Base-by-base conservation (phyloP, 768 basidiomycete genomes). In the Lyophyllum shimeji region DNA sequence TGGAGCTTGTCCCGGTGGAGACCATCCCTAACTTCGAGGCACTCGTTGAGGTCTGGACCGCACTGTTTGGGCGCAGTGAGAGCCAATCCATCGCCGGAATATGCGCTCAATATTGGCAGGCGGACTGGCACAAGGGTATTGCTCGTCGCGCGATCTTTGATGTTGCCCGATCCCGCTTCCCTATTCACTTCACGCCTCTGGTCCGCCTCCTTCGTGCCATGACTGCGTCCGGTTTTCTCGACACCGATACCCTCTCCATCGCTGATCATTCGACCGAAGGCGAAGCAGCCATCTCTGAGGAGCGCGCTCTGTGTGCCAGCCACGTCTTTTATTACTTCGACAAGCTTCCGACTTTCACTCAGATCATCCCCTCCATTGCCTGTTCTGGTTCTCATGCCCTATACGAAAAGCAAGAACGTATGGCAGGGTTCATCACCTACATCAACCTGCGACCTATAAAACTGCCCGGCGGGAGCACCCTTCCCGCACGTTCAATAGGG, bases 71-170 rank as follows among this genome's bases (percentile, higher is more conserved):
- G 6, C 80, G 89, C 23, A 90, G 88, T 61, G 86, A 84, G 60
- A 84, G 74, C 68, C 74, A 67, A 66, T 82, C 90, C 25, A 78
- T 89, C 23, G 75, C 81, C 11, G 83, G 82, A 2, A 85, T 96
- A 56, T 89, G 87, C 60, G 74, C 79, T 5, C 91, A 95, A 61
- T 95, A 84, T 68, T 98, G 95, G 93, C 78, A 85, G 51, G 77
- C 74, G 1, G 93, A 95, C 64, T 90, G 85, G 83, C 74, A 83
- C 37, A 76, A 79, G 34, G 83, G 83, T 46, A 77, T 80, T 3
- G 73, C 85, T 18, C 89, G 93, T 27, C 82, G 89, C 24, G 89
- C 90, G 33, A 81, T 95, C 48, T 82, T 98, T 52, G 93, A 95
- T 57, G 85, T 93, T 21, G 84, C 89, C 7, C 82, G 89, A 2